Conservation (phyloP, 192 early-diverging fungal species). For the Coemansia asiatica region DNA sequence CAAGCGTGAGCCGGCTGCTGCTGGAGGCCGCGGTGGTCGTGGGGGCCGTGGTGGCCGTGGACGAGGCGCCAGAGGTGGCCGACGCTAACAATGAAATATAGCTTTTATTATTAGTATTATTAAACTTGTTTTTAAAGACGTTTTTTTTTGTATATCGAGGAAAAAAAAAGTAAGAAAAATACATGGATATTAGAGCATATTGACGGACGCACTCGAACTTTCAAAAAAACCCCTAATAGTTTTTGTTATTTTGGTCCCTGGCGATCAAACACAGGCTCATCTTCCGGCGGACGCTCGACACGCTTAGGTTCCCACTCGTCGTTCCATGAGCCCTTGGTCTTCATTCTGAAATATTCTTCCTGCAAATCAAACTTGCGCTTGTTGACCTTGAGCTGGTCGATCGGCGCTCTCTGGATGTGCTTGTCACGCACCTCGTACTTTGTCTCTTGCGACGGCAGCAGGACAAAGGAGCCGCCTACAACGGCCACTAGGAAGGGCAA, state of each 20-base stretch:
- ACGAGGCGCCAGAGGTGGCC: constrained; percentile 65
- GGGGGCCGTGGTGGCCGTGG: constrained; percentile 67
- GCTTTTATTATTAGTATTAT: not conserved
- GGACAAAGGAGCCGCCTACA: constrained; percentile 68
- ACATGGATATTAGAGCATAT: too few relatives aligned
- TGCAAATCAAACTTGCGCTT: constrained; percentile 66
- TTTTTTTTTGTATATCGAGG: not conserved
- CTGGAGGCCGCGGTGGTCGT: constrained; percentile 20
- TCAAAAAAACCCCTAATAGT: not conserved
- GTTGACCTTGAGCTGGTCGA: constrained; percentile 60
- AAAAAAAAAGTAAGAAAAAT: not conserved
- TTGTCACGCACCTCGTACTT: constrained; percentile 74
- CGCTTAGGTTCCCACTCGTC: constrained; percentile 55
- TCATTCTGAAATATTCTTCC: constrained; percentile 67
- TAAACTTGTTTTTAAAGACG: not conserved
- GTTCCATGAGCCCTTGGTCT: constrained; percentile 33
- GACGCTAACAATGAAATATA: constrained; percentile 23
- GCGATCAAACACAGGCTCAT: constrained; percentile 54
- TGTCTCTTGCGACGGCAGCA: constrained; percentile 71
- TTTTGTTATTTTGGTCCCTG: constrained; percentile 12
- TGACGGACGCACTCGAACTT: not conserved
- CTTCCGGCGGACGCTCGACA: constrained; percentile 41
- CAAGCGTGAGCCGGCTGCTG: constrained; percentile 63
- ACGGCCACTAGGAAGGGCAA: constrained; percentile 69
- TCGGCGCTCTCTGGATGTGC: constrained; percentile 53